Percentiles rank a stretch among this genome's conserved stretches.
Conservation (phyloP, 2,329 filamentous ascomycete species). For the Dryadomyces quercivorus region DNA sequence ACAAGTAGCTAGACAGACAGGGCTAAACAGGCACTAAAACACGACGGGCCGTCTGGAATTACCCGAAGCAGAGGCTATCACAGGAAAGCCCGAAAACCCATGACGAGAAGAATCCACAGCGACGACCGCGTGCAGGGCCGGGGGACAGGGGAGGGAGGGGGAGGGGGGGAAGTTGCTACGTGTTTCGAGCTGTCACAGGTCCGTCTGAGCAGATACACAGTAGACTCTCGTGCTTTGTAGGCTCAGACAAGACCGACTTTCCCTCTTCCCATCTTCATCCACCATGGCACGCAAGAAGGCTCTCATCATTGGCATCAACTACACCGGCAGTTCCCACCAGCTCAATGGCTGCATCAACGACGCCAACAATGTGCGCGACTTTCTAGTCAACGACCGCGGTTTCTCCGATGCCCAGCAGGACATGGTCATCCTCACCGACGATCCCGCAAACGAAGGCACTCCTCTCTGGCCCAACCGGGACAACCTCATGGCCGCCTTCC, state of each 20-base stretch:
- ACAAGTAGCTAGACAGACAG: no score
- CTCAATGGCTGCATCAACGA: constrained; percentile 41
- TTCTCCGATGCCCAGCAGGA: constrained; percentile 20
- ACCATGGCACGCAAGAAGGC: constrained; percentile 18
- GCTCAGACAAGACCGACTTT: not conserved
- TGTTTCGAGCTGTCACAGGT: not conserved
- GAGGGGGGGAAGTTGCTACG: not conserved
- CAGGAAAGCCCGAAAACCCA: no score
- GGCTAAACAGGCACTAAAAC: no score
- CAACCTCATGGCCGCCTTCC: constrained; percentile 35
- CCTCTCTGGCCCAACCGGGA: constrained; percentile 20
- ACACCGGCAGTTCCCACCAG: constrained; percentile 43
- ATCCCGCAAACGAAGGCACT: constrained; percentile 19
- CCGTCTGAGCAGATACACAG: no score
- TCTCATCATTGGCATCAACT: constrained; percentile 42
- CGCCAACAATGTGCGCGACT: constrained; percentile 22
- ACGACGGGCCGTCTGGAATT: no score
- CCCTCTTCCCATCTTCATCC: not conserved
- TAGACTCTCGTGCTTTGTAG: no score
- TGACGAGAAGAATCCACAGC: no score
- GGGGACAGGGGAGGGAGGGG: not conserved
- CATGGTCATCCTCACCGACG: constrained; percentile 25
- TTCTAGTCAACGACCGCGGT: constrained; percentile 23
- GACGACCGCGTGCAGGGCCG: no score
- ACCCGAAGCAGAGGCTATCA: no score